Percentiles rank a stretch among this genome's conserved stretches.
Evolutionary conservation across 1,139 yeast genomes (phyloP).

Genomic region (Geotrichum bryndzae): DNA sequence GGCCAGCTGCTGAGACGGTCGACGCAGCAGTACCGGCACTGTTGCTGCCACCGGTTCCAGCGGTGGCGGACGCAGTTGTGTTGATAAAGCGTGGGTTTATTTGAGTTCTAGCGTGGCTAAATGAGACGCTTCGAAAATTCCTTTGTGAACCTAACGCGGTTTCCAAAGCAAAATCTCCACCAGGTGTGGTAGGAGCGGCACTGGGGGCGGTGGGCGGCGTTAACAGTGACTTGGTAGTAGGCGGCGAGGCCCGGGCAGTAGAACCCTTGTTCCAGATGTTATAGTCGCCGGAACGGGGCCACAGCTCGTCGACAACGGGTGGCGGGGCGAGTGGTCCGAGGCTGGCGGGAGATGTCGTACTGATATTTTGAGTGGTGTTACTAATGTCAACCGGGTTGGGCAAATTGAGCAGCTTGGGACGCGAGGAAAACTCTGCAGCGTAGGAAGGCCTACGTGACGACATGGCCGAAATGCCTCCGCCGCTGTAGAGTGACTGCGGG

Average conservation of each 20-base stretch:
- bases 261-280: slow-evolving; percentile 11
- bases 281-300: slow-evolving; percentile 11
- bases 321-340: slow-evolving; percentile 1
- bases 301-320: slow-evolving; percentile 7
- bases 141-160: slow-evolving; percentile 10
- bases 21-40: background rate
- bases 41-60: background rate
- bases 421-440: slow-evolving; percentile 34
- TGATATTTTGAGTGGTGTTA: background rate
- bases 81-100: background rate
- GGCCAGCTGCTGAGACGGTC: background rate
- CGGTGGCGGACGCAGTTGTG: background rate
- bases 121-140: slow-evolving; percentile 13
- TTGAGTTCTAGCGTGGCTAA: slow-evolving; percentile 7
- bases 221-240: background rate
- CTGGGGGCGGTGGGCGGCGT: background rate
- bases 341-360: slow-evolving; percentile 4
- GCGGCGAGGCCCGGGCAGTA: background rate
- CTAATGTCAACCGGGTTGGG: slow-evolving; percentile 4
- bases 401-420: slow-evolving; percentile 23
- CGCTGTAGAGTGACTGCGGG: slow-evolving; percentile 21
- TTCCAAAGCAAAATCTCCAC: slow-evolving; percentile 5
- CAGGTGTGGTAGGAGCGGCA: background rate
- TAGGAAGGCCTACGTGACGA: slow-evolving; percentile 34
- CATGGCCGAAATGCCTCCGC: slow-evolving; percentile 22